These are phyloP conservation scores for Cyamopsis tetragonoloba DNA, from an alignment of 306 rosid species.

Conservation along the genomic window DNA sequence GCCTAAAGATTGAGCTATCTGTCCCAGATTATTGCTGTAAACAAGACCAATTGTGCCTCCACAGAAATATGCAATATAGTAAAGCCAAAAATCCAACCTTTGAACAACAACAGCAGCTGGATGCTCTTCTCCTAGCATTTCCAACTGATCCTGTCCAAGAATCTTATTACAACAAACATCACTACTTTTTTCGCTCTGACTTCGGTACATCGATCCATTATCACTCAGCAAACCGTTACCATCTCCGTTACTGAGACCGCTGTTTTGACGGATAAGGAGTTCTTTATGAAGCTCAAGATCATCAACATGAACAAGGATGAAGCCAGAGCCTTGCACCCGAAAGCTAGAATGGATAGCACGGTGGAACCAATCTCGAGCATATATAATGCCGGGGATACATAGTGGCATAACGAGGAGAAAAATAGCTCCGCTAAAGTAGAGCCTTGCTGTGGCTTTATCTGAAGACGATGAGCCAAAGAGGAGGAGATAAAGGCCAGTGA, in stretches of 20 bases:
- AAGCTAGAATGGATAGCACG: constrained; percentile 50
- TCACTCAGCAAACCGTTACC: constrained; percentile 16
- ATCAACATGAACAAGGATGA: constrained; percentile 72
- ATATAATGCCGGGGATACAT: constrained; percentile 71
- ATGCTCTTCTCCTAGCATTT: constrained; percentile 85
- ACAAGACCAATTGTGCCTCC: constrained; percentile 98
- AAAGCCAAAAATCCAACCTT: constrained; percentile 86
- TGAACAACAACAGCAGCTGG: constrained; percentile 45
- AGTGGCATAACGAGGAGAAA: constrained; percentile 61
- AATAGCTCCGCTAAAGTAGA: constrained; percentile 65
- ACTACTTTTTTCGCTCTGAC: constrained; percentile 22
- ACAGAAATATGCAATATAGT: constrained; percentile 76
- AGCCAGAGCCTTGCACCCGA: constrained; percentile 46
- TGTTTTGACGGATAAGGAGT: constrained; percentile 47
- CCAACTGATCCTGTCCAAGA: constrained; percentile 55
- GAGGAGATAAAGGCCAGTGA: constrained; percentile 81
- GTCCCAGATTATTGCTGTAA: constrained; percentile 93
- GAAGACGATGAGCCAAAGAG: constrained; percentile 52
- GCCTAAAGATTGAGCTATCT: constrained; percentile 88
- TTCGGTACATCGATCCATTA: constrained; percentile 11
- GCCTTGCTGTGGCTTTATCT: constrained; percentile 37
- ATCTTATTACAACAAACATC: constrained; percentile 40
- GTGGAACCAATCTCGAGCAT: constrained; percentile 66
- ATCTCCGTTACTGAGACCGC: constrained; percentile 35
- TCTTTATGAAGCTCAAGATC: constrained; percentile 95